phyloP scores from a whole-genome alignment of 2,329 filamentous ascomycete species.

The Lachnellula hyalina region DNA sequence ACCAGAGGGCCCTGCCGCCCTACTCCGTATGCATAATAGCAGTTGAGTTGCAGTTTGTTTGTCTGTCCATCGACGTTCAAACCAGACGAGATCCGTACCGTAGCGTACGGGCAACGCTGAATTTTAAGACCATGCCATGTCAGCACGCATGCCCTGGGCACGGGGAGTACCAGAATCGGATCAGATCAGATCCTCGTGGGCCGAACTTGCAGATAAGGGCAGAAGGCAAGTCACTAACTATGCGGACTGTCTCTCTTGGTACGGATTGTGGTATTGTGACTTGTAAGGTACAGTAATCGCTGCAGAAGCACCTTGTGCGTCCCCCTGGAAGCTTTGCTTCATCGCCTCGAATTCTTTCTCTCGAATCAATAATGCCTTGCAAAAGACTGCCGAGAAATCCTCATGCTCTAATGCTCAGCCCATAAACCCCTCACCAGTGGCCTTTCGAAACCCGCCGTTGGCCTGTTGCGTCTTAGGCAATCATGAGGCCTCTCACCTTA shows the following conservation, averaged over 20 bases:
- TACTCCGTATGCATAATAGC: background rate
- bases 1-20: background rate
- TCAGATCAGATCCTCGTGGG: background rate
- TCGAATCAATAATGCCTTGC: background rate
- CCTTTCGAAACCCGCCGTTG: background rate
- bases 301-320: background rate
- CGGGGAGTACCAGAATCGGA: background rate
- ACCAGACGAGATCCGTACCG: background rate
- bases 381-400: background rate
- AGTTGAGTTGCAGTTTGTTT: too few species aligned
- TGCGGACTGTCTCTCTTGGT: constrained; percentile 1
- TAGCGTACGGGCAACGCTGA: background rate
- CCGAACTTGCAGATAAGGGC: background rate
- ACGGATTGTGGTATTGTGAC: background rate
- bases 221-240: background rate
- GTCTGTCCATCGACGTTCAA: too few species aligned
- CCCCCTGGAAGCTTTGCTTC: background rate
- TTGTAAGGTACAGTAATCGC: background rate
- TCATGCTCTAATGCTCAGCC: background rate
- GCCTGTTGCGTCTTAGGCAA: too few species aligned
- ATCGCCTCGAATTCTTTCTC: background rate
- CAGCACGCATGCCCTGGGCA: background rate
- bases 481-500: background rate
- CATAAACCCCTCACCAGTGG: background rate
- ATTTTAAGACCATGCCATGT: background rate